Evolutionary conservation across 768 basidiomycete species (phyloP).

Genomic region (Exidia glandulosa): DNA sequence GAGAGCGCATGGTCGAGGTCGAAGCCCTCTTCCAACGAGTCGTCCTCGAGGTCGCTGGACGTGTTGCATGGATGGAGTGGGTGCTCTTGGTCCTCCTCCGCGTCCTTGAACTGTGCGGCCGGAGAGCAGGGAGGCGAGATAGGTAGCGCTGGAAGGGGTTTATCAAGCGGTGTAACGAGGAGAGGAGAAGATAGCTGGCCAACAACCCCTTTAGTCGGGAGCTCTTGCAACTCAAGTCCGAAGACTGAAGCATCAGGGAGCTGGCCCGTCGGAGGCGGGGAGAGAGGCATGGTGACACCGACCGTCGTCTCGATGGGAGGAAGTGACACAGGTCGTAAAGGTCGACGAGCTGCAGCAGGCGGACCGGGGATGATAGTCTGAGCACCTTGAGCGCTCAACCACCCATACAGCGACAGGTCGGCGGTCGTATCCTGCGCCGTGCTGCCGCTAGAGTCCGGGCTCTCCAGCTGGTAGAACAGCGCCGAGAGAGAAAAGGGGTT

Average conservation of each 20-base stretch:
- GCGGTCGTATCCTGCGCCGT: not conserved
- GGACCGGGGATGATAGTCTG: not conserved
- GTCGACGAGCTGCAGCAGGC: too few relatives aligned
- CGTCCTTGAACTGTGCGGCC: too few relatives aligned
- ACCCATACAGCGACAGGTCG: not conserved
- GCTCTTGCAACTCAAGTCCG: too few relatives aligned
- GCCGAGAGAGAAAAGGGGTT: not conserved
- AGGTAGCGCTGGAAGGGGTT: too few relatives aligned
- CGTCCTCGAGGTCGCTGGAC: not conserved
- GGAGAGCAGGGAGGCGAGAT: too few relatives aligned
- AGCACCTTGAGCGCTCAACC: not conserved
- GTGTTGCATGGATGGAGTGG: not conserved
- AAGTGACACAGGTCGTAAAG: not conserved
- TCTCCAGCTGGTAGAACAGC: not conserved
- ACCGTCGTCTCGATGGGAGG: not conserved
- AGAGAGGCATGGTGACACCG: not conserved
- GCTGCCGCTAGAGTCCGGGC: not conserved
- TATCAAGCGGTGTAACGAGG: too few relatives aligned
- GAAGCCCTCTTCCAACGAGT: not conserved
- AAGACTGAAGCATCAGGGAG: too few relatives aligned
- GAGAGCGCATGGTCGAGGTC: not conserved
- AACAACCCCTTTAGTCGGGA: too few relatives aligned
- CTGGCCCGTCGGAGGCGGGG: too few relatives aligned
- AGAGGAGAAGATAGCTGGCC: too few relatives aligned
- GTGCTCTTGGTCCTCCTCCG: not conserved